Conservation (phyloP, 176 grass and related monocot species). For the Aegilops longissima region DNA sequence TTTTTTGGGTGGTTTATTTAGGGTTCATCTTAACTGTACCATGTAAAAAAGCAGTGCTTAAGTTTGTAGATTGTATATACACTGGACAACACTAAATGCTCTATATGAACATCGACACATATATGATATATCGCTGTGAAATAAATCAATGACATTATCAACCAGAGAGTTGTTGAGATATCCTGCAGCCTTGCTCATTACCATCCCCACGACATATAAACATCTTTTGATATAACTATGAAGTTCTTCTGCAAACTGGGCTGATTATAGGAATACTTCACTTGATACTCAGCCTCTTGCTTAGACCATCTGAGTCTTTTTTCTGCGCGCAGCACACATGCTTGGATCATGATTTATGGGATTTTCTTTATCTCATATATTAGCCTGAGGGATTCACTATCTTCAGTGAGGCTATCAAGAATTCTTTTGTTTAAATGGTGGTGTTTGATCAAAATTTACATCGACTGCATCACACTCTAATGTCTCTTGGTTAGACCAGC, state of each 20-base stretch:
- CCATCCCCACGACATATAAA: background rate
- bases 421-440: background rate
- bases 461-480: background rate
- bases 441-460: background rate
- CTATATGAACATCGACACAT: background rate
- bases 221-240: constrained; percentile 3
- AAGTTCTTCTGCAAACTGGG: constrained; percentile 2
- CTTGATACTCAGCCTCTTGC: background rate
- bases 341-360: constrained; percentile 1
- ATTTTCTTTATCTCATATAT: constrained; percentile 23
- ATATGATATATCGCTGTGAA: background rate
- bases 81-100: background rate
- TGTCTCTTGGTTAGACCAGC: constrained; percentile 14
- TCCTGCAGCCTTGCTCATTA: background rate
- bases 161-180: background rate
- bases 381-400: background rate
- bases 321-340: background rate
- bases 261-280: background rate
- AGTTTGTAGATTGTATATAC: background rate
- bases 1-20: background rate
- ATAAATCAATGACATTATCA: constrained; percentile 18
- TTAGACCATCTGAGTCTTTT: background rate
- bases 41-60: constrained; percentile 12
- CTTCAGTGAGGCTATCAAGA: background rate
- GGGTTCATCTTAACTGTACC: background rate